These are phyloP conservation scores for Beauveria asiatica DNA, from an alignment of 2,329 filamentous ascomycete species.

Conservation along the genomic window DNA sequence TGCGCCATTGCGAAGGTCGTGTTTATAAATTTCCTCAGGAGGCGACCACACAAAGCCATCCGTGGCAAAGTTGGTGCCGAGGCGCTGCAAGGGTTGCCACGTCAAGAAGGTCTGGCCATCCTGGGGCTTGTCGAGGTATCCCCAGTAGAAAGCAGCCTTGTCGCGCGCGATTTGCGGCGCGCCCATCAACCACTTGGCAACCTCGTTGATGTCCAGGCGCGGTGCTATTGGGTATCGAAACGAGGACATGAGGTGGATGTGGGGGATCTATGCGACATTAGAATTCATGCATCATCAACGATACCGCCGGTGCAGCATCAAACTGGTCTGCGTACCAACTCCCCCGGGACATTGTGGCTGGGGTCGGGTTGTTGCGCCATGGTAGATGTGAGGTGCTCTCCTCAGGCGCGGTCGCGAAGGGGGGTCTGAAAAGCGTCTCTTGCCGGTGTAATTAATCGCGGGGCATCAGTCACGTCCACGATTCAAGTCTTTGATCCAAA, in stretches of 20 bases:
- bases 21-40: conserved; percentile 66
- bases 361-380: conserved; percentile 33
- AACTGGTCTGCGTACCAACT: conserved; percentile 26
- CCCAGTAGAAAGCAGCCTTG: conserved; percentile 84
- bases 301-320: not conserved
- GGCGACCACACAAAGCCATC: conserved; percentile 92
- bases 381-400: not conserved
- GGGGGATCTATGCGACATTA: conserved; percentile 55
- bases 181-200: conserved; percentile 73
- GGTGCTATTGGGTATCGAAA: conserved; percentile 70
- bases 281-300: not conserved
- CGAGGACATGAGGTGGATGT: conserved; percentile 83
- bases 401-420: conserved; percentile 3
- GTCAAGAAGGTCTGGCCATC: conserved; percentile 78
- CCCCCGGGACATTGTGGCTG: conserved; percentile 33
- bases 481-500: not conserved
- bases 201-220: conserved; percentile 63
- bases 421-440: not conserved
- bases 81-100: conserved; percentile 73
- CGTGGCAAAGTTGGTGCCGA: conserved; percentile 69
- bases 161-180: conserved; percentile 82
- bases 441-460: not conserved
- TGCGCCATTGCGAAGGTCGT: conserved; percentile 57
- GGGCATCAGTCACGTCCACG: not conserved
- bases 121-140: conserved; percentile 72